Conservation (phyloP, 805 yeast genomes). For the Yarrowia hollandica region DNA sequence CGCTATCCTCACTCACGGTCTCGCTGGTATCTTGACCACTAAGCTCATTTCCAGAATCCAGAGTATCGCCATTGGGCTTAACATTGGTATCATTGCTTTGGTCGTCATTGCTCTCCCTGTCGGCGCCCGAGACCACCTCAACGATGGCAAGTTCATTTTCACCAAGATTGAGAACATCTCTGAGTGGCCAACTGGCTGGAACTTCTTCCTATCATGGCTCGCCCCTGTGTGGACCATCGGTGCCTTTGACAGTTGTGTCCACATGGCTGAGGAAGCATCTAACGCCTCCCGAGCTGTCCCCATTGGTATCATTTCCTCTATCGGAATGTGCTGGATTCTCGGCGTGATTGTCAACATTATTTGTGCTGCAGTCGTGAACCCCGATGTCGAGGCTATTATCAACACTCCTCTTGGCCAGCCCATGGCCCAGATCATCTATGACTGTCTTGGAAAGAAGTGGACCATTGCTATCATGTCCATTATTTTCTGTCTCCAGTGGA, state of each 20-base stretch:
- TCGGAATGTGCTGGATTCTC: slow-evolving; percentile 55
- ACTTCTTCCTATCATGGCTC: slow-evolving; percentile 55
- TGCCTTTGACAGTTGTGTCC: slow-evolving; percentile 70
- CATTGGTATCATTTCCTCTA: slow-evolving; percentile 61
- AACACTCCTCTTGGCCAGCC: slow-evolving; percentile 56
- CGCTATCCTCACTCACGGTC: slow-evolving; percentile 53
- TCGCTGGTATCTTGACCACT: slow-evolving; percentile 58
- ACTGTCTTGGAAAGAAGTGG: slow-evolving; percentile 64
- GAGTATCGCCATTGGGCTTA: slow-evolving; percentile 56
- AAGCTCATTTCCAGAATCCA: slow-evolving; percentile 59
- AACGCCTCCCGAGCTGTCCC: slow-evolving; percentile 66
- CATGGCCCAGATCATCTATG: slow-evolving; percentile 63
- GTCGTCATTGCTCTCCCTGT: slow-evolving; percentile 41
- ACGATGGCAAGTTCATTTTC: slow-evolving; percentile 56
- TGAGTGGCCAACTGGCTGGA: slow-evolving; percentile 63
- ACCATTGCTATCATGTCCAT: slow-evolving; percentile 63
- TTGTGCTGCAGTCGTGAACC: slow-evolving; percentile 53
- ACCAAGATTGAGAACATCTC: slow-evolving; percentile 53
- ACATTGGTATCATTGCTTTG: slow-evolving; percentile 53
- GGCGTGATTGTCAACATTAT: slow-evolving; percentile 60
- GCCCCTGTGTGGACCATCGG: slow-evolving; percentile 77
- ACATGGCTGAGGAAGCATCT: slow-evolving; percentile 69
- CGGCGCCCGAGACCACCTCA: slow-evolving; percentile 42
- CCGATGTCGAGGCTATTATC: slow-evolving; percentile 48
- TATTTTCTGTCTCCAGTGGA: slow-evolving; percentile 59